A percentile compares a stretch with the other conserved stretches of the same genome.
phyloP scores from a whole-genome alignment of 1,284 basidiomycete genomes.

The Naganishia liquefaciens region DNA sequence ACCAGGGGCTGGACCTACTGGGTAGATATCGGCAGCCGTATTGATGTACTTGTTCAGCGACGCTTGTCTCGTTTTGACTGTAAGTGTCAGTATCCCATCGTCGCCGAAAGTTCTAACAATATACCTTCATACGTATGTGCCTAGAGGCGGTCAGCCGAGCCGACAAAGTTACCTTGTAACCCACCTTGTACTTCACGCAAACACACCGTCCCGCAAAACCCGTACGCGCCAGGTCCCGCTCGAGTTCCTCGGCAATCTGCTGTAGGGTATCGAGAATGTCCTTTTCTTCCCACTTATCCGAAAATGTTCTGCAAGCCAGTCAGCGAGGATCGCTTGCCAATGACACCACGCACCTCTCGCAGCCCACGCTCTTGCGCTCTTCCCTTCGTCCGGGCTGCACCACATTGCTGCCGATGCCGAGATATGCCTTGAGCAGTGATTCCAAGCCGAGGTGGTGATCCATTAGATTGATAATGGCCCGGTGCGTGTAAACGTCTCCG shows the following conservation, averaged over 20 bases:
- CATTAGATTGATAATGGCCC: conserved; percentile 72
- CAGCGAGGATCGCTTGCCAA: neutral
- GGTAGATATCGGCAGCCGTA: conserved; percentile 74
- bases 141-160: conserved; percentile 29
- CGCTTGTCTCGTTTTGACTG: conserved; percentile 78
- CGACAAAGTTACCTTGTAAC: conserved; percentile 8
- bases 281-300: conserved; percentile 63
- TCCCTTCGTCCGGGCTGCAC: conserved; percentile 73
- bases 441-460: conserved; percentile 78
- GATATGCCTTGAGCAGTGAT: conserved; percentile 70
- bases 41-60: conserved; percentile 72
- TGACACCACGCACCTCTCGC: conserved; percentile 66
- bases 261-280: conserved; percentile 73
- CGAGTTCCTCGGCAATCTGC: conserved; percentile 75
- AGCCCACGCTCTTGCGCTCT: conserved; percentile 83
- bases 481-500: conserved; percentile 75
- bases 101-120: neutral
- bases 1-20: conserved; percentile 58
- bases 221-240: conserved; percentile 67
- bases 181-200: conserved; percentile 53
- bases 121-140: conserved; percentile 52
- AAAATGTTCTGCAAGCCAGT: conserved; percentile 65
- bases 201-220: conserved; percentile 55
- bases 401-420: conserved; percentile 79
- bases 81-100: neutral